phyloP scores from a whole-genome alignment of 2,329 filamentous ascomycete genomes.

The Calonectria pauciramosa region DNA sequence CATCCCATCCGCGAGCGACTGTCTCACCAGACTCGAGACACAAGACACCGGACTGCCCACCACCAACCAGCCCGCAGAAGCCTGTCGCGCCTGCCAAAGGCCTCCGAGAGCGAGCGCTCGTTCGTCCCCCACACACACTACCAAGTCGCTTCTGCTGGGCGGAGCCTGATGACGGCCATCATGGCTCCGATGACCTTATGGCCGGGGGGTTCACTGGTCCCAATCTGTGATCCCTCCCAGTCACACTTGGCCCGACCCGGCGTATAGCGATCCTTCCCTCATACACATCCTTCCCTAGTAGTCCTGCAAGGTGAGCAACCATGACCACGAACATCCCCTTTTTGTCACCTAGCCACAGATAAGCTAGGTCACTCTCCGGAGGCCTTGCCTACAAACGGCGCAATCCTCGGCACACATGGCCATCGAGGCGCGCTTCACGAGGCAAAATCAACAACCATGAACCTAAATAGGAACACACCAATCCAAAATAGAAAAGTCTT shows the following conservation, averaged over 20 bases:
- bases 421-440: slow-evolving; percentile 8
- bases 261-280: background rate
- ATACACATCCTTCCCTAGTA: background rate
- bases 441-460: background rate
- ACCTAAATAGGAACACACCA: background rate
- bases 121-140: slow-evolving; percentile 1
- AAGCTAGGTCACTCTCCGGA: background rate
- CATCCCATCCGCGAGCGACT: background rate
- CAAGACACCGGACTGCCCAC: background rate
- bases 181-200: slow-evolving; percentile 14
- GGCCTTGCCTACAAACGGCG: background rate
- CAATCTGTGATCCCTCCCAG: slow-evolving; percentile 1
- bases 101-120: background rate
- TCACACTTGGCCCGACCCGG: slow-evolving; percentile 8
- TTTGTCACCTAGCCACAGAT: background rate
- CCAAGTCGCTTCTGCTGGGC: background rate
- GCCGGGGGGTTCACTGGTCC: slow-evolving; percentile 4
- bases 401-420: background rate
- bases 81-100: background rate
- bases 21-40: background rate
- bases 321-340: background rate
- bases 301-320: slow-evolving; percentile 15
- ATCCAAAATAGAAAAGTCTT: background rate
- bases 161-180: slow-evolving; percentile 22
- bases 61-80: background rate